Evolutionary conservation across 2,329 filamentous ascomycete species (phyloP).

Genomic region (Hymenoscyphus linearis): DNA sequence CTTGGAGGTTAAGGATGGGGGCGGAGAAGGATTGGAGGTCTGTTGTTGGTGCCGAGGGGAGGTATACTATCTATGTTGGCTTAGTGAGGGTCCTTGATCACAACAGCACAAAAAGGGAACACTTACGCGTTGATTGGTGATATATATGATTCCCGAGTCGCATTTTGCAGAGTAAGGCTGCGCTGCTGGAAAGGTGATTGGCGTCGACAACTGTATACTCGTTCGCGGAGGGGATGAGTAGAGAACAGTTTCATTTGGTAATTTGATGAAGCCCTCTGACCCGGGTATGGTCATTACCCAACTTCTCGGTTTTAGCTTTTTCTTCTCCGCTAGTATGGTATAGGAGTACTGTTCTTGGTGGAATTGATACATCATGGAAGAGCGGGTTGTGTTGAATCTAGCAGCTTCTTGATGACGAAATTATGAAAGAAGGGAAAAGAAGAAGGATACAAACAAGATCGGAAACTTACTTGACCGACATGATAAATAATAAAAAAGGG

Average conservation of each 20-base stretch:
- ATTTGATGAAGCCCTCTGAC: slow-evolving; percentile 68
- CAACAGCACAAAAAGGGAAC: slow-evolving; percentile 11
- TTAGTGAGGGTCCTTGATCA: slow-evolving; percentile 14
- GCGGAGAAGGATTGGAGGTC: slow-evolving; percentile 79
- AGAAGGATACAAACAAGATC: neutral
- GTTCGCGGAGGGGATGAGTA: slow-evolving; percentile 78
- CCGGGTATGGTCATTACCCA: slow-evolving; percentile 89
- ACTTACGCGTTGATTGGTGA: slow-evolving; percentile 79
- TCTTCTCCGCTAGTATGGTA: slow-evolving; percentile 25
- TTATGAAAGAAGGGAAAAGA: neutral
- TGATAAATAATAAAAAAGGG: slow-evolving; percentile 5
- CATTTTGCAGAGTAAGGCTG: slow-evolving; percentile 65
- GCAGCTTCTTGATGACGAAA: neutral
- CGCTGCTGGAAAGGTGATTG: slow-evolving; percentile 55
- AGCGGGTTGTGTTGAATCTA: neutral
- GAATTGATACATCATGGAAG: slow-evolving; percentile 27
- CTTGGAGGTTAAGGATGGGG: slow-evolving; percentile 80
- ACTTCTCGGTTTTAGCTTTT: slow-evolving; percentile 39
- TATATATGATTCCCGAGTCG: slow-evolving; percentile 68
- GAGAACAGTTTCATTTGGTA: slow-evolving; percentile 77
- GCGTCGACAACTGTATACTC: slow-evolving; percentile 63
- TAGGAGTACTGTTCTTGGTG: slow-evolving; percentile 30
- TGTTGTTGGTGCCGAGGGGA: slow-evolving; percentile 65
- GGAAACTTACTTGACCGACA: slow-evolving; percentile 10
- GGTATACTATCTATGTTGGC: slow-evolving; percentile 68